Conservation (phyloP, 2,329 filamentous ascomycete genomes). For the Talaromyces pinophilus region DNA sequence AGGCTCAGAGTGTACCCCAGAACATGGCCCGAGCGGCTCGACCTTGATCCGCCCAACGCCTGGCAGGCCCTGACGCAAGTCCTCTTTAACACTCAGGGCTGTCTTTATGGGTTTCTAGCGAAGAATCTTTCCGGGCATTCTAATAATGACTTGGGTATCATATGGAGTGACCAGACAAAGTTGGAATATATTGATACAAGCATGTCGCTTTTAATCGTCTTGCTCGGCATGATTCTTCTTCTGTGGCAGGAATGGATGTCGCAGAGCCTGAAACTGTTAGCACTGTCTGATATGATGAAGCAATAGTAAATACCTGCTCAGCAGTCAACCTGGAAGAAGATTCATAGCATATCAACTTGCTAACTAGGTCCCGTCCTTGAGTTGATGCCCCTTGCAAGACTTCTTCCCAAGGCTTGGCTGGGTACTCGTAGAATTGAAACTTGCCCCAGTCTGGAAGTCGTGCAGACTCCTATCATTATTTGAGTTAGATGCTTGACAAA, state of each 20-base stretch:
- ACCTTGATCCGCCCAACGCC: not conserved
- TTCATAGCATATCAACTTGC: constrained; percentile 70
- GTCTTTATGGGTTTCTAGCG: too few relatives aligned
- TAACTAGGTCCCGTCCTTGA: constrained; percentile 65
- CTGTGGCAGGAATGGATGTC: constrained; percentile 40
- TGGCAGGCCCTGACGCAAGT: not conserved
- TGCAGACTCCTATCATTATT: constrained; percentile 36
- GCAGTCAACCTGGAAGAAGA: constrained; percentile 67
- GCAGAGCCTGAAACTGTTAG: constrained; percentile 35
- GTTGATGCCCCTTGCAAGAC: constrained; percentile 65
- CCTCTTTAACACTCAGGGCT: too few relatives aligned
- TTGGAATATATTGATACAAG: not conserved
- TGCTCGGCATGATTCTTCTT: not conserved
- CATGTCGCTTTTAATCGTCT: not conserved
- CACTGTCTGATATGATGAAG: constrained; percentile 8
- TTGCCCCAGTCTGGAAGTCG: constrained; percentile 84
- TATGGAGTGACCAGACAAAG: not conserved
- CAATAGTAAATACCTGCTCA: constrained; percentile 51
- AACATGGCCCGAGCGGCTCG: not conserved
- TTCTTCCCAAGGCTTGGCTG: constrained; percentile 65
- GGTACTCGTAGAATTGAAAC: constrained; percentile 75
- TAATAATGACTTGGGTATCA: not conserved
- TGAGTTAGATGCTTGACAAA: constrained; percentile 10
- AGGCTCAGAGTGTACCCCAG: not conserved
- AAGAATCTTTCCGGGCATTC: not conserved